A percentile compares a stretch with the other conserved stretches of the same genome.
phyloP scores from a whole-genome alignment of 2,329 filamentous ascomycete genomes.

The Aspergillus chevalieri region DNA sequence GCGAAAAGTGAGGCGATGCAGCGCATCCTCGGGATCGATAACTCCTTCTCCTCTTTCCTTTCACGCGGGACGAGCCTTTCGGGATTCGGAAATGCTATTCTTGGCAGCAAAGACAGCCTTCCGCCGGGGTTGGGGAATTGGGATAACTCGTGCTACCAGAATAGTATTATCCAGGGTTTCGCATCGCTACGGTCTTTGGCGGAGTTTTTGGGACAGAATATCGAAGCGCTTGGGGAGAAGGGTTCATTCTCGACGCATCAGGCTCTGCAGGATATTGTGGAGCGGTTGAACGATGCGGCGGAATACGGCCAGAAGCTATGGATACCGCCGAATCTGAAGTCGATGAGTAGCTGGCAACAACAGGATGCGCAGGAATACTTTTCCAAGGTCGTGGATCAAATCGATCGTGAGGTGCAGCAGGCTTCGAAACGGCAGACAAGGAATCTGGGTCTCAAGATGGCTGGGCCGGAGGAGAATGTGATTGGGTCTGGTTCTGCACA shows the following conservation, averaged over 20 bases:
- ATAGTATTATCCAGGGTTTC: conserved; percentile 83
- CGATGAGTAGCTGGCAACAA: conserved; percentile 91
- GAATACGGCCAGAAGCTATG: conserved; percentile 74
- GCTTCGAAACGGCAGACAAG: conserved; percentile 41
- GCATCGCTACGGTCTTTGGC: conserved; percentile 67
- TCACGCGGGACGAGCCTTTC: conserved; percentile 52
- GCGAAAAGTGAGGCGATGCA: conserved; percentile 62
- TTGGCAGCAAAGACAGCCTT: conserved; percentile 27
- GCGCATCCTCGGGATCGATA: conserved; percentile 57
- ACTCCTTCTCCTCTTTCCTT: conserved; percentile 53
- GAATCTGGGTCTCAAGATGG: conserved; percentile 37
- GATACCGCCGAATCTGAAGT: conserved; percentile 76
- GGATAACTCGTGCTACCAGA: conserved; percentile 97
- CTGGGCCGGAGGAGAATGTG: conserved; percentile 29
- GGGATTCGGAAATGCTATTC: conserved; percentile 44
- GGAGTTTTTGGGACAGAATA: conserved; percentile 53
- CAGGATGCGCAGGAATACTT: conserved; percentile 98
- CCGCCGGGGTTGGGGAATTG: conserved; percentile 72
- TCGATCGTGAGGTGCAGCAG: conserved; percentile 68
- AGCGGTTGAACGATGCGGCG: conserved; percentile 60
- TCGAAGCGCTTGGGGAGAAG: conserved; percentile 31
- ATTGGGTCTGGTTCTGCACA: conserved; percentile 16
- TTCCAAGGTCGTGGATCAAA: conserved; percentile 76
- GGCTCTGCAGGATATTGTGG: conserved; percentile 60
- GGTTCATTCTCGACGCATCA: conserved; percentile 42